Evolutionary conservation across 495 filamentous ascomycete genomes (phyloP).

Genomic region (Podospora fimiseda): DNA sequence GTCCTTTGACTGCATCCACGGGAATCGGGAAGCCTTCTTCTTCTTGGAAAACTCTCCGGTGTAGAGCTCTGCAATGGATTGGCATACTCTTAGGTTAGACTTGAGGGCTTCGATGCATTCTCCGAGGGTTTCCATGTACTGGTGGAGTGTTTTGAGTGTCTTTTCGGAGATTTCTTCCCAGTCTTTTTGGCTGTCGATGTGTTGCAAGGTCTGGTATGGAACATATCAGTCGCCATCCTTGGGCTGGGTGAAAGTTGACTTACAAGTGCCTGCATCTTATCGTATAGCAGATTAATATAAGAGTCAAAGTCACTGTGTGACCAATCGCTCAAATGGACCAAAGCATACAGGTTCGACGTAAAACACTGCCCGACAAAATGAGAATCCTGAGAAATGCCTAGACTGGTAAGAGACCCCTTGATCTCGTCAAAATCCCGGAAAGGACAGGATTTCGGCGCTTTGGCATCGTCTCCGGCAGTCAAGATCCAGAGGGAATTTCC

Average conservation of each 20-base stretch:
- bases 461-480: background rate
- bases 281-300: slow-evolving; percentile 5
- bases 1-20: background rate
- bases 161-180: background rate
- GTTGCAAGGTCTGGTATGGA: background rate
- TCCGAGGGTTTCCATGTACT: slow-evolving; percentile 10
- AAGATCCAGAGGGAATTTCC: slow-evolving; percentile 11
- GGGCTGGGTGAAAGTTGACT: too few relatives aligned
- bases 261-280: slow-evolving; percentile 3
- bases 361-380: background rate
- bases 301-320: slow-evolving; percentile 6
- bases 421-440: background rate
- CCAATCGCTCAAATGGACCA: slow-evolving; percentile 5
- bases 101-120: slow-evolving; percentile 3
- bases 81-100: slow-evolving; percentile 3
- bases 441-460: background rate
- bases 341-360: background rate
- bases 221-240: too few relatives aligned
- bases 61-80: background rate
- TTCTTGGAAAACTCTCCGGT: background rate
- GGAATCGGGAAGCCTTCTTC: background rate
- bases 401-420: background rate
- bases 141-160: slow-evolving; percentile 1
- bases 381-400: background rate
- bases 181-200: background rate